A percentile compares a stretch with the other conserved stretches of the same genome.
phyloP scores from a whole-genome alignment of 2,329 filamentous ascomycete species.

The Plenodomus biglobosus region DNA sequence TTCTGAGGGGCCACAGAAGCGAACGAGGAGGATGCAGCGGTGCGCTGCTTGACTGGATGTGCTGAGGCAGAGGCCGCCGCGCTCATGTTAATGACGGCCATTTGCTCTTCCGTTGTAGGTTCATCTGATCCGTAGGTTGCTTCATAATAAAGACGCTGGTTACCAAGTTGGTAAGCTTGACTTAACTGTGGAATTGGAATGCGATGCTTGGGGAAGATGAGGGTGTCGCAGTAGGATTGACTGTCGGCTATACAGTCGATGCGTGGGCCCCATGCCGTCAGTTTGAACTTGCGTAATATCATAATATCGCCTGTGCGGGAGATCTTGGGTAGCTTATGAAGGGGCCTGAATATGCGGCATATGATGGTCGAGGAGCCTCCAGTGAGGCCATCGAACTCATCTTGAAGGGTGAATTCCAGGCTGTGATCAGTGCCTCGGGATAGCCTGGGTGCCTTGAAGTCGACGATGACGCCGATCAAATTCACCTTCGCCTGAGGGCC shows the following conservation, averaged over 20 bases:
- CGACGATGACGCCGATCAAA: slow-evolving; percentile 71
- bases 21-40: slow-evolving; percentile 6
- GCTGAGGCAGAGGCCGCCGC: slow-evolving; percentile 18
- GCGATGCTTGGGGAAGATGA: slow-evolving; percentile 21
- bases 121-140: slow-evolving; percentile 5
- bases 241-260: slow-evolving; percentile 14
- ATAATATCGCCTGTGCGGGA: slow-evolving; percentile 62
- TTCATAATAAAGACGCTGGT: slow-evolving; percentile 12
- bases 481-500: slow-evolving; percentile 48
- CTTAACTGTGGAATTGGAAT: slow-evolving; percentile 24
- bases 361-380: slow-evolving; percentile 19
- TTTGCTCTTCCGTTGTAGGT: slow-evolving; percentile 23
- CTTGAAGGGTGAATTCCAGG: slow-evolving; percentile 45
- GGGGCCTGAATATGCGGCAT: slow-evolving; percentile 29
- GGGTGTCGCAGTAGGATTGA: neutral
- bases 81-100: slow-evolving; percentile 29
- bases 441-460: slow-evolving; percentile 57
- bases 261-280: slow-evolving; percentile 18
- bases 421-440: slow-evolving; percentile 57
- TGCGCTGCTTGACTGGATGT: slow-evolving; percentile 19
- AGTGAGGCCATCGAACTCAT: slow-evolving; percentile 31
- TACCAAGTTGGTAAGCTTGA: slow-evolving; percentile 21
- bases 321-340: slow-evolving; percentile 48
- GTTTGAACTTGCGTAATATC: slow-evolving; percentile 52
- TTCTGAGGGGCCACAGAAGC: slow-evolving; percentile 8